These are phyloP conservation scores for Poa annua DNA, from an alignment of 176 grass and related monocot species.

Conservation along the genomic window DNA sequence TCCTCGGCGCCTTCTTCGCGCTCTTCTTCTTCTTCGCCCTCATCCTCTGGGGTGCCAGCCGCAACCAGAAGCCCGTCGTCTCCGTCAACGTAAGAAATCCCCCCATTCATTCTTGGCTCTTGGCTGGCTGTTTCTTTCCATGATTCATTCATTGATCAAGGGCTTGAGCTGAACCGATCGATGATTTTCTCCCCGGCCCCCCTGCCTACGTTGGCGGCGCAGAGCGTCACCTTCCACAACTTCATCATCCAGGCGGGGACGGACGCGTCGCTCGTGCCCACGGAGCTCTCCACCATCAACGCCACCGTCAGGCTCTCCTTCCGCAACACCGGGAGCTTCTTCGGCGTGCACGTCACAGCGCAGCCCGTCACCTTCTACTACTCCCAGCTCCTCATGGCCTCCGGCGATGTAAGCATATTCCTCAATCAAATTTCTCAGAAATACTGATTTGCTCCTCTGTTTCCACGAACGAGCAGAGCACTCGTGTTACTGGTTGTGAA, in stretches of 20 bases:
- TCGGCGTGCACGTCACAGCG: conserved; percentile 81
- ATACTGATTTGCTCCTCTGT: not conserved
- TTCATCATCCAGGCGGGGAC: conserved; percentile 90
- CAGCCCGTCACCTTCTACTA: conserved; percentile 74
- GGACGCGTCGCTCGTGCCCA: conserved; percentile 88
- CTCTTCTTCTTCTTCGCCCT: conserved; percentile 96
- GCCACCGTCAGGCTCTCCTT: conserved; percentile 70
- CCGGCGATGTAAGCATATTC: conserved; percentile 67
- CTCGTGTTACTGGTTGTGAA: not conserved
- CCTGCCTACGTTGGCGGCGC: too few relatives aligned
- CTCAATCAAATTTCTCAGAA: not conserved
- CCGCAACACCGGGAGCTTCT: conserved; percentile 88
- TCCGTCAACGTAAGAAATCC: conserved; percentile 49
- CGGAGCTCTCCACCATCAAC: conserved; percentile 80
- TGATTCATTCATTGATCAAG: not conserved
- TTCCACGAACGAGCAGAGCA: not conserved
- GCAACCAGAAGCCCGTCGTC: conserved; percentile 65
- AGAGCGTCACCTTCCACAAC: conserved; percentile 88
- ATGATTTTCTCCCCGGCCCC: not conserved
- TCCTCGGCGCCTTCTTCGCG: conserved; percentile 63
- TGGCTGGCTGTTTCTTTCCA: too few relatives aligned
- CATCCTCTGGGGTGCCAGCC: conserved; percentile 90
- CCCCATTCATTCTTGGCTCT: too few relatives aligned
- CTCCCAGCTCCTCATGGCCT: conserved; percentile 68
- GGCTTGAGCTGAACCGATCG: not conserved